phyloP scores from a whole-genome alignment of 2,329 filamentous ascomycete species.

The Rachicladosporium sp. region DNA sequence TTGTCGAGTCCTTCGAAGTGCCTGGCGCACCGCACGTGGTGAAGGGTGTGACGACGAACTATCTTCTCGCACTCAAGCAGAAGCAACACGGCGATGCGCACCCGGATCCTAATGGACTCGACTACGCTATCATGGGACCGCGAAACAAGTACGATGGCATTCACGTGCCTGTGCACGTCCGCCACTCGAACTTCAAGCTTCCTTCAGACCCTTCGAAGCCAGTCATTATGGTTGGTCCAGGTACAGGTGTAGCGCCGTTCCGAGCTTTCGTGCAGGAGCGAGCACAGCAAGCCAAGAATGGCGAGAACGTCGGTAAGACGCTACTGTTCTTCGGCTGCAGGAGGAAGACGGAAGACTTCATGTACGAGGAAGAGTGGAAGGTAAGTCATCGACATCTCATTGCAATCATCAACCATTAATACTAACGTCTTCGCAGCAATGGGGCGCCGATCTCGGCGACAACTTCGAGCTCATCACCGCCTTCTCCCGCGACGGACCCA shows the following conservation, averaged over 20 bases:
- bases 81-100: constrained; percentile 84
- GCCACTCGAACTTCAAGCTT: constrained; percentile 98
- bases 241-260: constrained; percentile 94
- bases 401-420: not conserved
- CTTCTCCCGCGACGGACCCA: constrained; percentile 75
- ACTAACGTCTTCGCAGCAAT: constrained; percentile 46
- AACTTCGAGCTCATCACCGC: constrained; percentile 84
- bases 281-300: constrained; percentile 66
- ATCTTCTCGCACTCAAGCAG: constrained; percentile 84
- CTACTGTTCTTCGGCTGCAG: constrained; percentile 93
- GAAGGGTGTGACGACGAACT: constrained; percentile 94
- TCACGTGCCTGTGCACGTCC: constrained; percentile 87
- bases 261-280: constrained; percentile 90
- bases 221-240: constrained; percentile 89
- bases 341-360: constrained; percentile 74
- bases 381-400: constrained; percentile 41
- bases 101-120: constrained; percentile 71
- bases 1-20: constrained; percentile 74
- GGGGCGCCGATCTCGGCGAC: constrained; percentile 71
- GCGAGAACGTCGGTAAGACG: constrained; percentile 73
- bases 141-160: constrained; percentile 96
- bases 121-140: constrained; percentile 77
- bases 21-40: constrained; percentile 67
- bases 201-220: constrained; percentile 90
- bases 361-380: constrained; percentile 87